Evolutionary conservation across 768 basidiomycete species (phyloP), one percentile per base, ranked within the genome.

Genomic region (Xerocomellus intermedius): DNA sequence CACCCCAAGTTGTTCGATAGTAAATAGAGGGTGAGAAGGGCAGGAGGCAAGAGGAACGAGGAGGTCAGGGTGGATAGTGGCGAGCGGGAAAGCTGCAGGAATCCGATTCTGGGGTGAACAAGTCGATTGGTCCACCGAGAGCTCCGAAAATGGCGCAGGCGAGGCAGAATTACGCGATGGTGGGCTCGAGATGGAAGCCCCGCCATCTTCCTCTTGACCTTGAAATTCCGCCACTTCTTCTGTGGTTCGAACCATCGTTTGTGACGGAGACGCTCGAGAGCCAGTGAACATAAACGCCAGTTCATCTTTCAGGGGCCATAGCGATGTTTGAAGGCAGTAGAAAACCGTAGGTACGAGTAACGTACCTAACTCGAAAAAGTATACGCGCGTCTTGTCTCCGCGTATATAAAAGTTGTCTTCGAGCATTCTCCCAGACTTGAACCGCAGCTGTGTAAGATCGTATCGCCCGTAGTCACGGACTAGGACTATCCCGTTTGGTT

Each of bases 371-470:
- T 91, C 89, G 61, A 99, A 99, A 70, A 98, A 99, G 72, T 98
- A 98, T 0, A 99, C 97, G 37, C 97, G 79, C 0, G 97, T 98
- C 64, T 93, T 95, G 74, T 99, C 97, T 1, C 97, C 97, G 36
- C 97, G 83, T 48, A 97, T 89, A 65, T 99, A 99, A 60, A 99
- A 87, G 68, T 97, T 95, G 44, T 95, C 93, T 41, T 93, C 90
- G 12, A 98, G 81, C 52, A 98, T 80, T 12, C 97, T 80, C 2
- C 87, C 85, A 7, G 80, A 79, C 71, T 93, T 97, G 78, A 99
- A 97, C 10, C 97, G 81, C 42, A 99, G 77, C 70, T 98, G 96
- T 2, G 97, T 91, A 42, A 99, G 82, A 67, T 99, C 96, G 66
- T 98, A 81, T 24, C 96, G 83, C 3, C 96, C 97, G 65, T 98